Conservation (phyloP, 2,329 filamentous ascomycete species). For the Alternaria arborescens region DNA sequence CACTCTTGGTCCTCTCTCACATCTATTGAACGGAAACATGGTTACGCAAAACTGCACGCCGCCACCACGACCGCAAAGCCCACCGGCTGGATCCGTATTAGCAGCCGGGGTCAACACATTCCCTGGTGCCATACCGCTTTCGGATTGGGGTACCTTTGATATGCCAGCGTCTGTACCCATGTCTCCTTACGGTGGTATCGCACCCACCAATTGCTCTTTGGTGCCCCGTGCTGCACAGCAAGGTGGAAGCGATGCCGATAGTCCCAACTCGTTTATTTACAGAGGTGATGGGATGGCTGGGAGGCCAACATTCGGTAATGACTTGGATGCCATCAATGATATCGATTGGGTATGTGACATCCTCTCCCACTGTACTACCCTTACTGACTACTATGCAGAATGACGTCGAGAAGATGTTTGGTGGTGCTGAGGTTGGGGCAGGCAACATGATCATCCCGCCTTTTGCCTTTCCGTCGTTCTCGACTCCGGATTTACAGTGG, state of each 20-base stretch:
- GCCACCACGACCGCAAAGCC: constrained; percentile 4
- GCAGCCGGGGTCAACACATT: constrained; percentile 20
- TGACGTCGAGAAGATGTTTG: constrained; percentile 58
- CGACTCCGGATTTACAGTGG: constrained; percentile 35
- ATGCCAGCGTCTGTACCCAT: constrained; percentile 11
- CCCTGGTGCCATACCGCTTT: constrained; percentile 34
- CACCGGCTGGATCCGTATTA: constrained; percentile 1
- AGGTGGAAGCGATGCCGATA: constrained; percentile 10
- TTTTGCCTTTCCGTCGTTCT: constrained; percentile 46
- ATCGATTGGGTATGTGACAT: constrained; percentile 70
- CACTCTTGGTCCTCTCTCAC: constrained; percentile 3
- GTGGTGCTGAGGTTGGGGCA: constrained; percentile 37
- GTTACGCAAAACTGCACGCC: constrained; percentile 11
- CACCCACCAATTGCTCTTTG: background rate
- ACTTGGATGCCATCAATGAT: constrained; percentile 53
- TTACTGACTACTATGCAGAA: constrained; percentile 43
- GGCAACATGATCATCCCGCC: constrained; percentile 47
- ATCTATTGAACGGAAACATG: background rate
- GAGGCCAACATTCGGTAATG: constrained; percentile 25
- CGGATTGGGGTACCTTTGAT: constrained; percentile 40
- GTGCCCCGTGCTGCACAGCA: background rate
- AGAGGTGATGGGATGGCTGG: background rate
- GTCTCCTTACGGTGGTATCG: background rate
- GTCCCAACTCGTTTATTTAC: constrained; percentile 8
- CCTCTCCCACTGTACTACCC: background rate